These are phyloP conservation scores for Colletotrichum sp. DNA, from an alignment of 2,329 filamentous ascomycete genomes.

Conservation along the genomic window DNA sequence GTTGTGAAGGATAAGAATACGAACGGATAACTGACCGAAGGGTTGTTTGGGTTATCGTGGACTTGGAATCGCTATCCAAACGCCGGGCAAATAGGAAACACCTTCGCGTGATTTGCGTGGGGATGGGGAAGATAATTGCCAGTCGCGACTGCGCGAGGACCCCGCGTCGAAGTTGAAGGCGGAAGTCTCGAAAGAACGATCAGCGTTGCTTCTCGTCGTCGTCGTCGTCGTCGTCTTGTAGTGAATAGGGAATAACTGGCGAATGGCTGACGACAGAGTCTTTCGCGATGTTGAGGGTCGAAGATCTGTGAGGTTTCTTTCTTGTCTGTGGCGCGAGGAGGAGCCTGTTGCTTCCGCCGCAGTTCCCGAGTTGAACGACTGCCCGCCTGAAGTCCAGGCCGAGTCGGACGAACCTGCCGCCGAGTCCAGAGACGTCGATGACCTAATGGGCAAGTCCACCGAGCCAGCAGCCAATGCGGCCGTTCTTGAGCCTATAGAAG, in stretches of 20 bases:
- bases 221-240: not conserved
- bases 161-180: rapidly evolving
- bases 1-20: not conserved
- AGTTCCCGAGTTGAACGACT: too few species aligned
- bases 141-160: rapidly evolving
- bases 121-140: rapidly evolving
- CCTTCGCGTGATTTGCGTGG: not conserved
- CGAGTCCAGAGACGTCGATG: too few species aligned
- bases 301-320: not conserved
- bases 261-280: not conserved
- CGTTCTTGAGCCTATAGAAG: too few species aligned
- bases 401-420: too few species aligned
- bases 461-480: too few species aligned
- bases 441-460: too few species aligned
- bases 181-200: not conserved
- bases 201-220: not conserved
- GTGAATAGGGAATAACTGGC: not conserved
- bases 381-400: too few species aligned
- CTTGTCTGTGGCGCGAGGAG: too few species aligned
- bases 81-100: not conserved
- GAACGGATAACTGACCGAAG: not conserved
- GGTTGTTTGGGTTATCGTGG: rapidly evolving
- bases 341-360: too few species aligned
- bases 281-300: not conserved
- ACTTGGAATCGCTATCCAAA: not conserved